Percentiles rank a stretch among this genome's conserved stretches.
Evolutionary conservation across 2,329 filamentous ascomycete species (phyloP).

Genomic region (Parastagonospora nodorum): DNA sequence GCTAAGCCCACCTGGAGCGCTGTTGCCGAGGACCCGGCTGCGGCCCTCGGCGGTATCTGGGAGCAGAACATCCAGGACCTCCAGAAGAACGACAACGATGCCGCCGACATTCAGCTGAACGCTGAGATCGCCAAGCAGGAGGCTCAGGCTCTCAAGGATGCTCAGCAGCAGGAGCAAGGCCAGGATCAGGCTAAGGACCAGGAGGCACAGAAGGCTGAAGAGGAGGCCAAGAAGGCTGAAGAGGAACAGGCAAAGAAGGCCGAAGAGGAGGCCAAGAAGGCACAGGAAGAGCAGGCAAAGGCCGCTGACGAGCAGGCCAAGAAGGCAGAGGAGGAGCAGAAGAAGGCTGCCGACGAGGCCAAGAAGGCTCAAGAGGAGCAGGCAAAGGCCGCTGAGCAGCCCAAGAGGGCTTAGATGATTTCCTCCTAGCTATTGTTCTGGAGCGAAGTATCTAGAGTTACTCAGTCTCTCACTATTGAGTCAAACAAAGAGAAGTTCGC

Average conservation of each 20-base stretch:
- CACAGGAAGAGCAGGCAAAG: conserved; percentile 8
- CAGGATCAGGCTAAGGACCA: background rate
- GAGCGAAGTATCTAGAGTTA: too few relatives aligned
- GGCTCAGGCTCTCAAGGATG: conserved; percentile 21
- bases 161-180: conserved; percentile 6
- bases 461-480: too few relatives aligned
- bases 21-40: conserved; percentile 35
- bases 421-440: too few relatives aligned
- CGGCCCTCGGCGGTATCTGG: conserved; percentile 33
- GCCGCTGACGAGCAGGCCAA: conserved; percentile 9
- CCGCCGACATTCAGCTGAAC: conserved; percentile 29
- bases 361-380: conserved; percentile 7
- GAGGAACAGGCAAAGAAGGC: conserved; percentile 4
- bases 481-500: too few relatives aligned
- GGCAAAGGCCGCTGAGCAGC: conserved; percentile 8
- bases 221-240: conserved; percentile 1
- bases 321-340: conserved; percentile 2
- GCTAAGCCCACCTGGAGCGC: conserved; percentile 31
- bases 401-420: background rate
- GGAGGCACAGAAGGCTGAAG: conserved; percentile 1
- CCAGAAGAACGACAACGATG: conserved; percentile 28
- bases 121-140: conserved; percentile 23
- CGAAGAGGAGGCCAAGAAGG: conserved; percentile 4
- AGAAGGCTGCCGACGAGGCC: background rate
- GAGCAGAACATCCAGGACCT: conserved; percentile 31